A percentile compares a stretch with the other conserved stretches of the same genome.
These are phyloP conservation scores for Erysiphe neolycopersici DNA, from an alignment of 2,329 filamentous ascomycete genomes.

Conservation along the genomic window DNA sequence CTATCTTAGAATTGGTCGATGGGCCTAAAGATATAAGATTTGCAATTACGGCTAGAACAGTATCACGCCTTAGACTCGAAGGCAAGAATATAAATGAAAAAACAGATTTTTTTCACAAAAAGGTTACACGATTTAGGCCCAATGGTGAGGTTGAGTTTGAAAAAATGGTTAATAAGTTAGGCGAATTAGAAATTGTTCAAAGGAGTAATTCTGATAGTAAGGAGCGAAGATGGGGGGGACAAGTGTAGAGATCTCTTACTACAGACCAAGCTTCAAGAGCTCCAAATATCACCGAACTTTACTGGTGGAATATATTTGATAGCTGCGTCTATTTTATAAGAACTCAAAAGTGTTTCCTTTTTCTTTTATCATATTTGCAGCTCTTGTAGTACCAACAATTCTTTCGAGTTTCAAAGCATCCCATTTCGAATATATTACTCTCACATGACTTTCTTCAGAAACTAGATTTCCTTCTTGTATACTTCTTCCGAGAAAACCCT, in stretches of 20 bases:
- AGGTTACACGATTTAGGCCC: conserved; percentile 53
- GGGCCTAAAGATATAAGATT: conserved; percentile 85
- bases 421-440: conserved; percentile 58
- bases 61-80: conserved; percentile 35
- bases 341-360: conserved; percentile 88
- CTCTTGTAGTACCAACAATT: conserved; percentile 55
- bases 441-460: conserved; percentile 31
- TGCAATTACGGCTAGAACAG: conserved; percentile 66
- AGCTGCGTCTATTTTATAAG: conserved; percentile 24
- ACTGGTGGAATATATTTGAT: background rate
- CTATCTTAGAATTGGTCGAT: conserved; percentile 86
- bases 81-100: conserved; percentile 37
- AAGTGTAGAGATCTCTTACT: conserved; percentile 1
- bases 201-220: conserved; percentile 9
- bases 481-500: conserved; percentile 34
- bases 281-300: no score
- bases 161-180: conserved; percentile 25
- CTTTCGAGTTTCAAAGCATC: conserved; percentile 75
- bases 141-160: conserved; percentile 43
- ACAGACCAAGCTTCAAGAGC: background rate
- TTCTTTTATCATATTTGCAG: conserved; percentile 62
- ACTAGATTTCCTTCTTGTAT: conserved; percentile 27
- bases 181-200: conserved; percentile 13
- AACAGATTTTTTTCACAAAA: conserved; percentile 53
- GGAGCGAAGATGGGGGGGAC: conserved; percentile 5